Evolutionary conservation across 345 rosid species (phyloP), one percentile per base, ranked within the genome.

Genomic region (Fremontodendron californicum): DNA sequence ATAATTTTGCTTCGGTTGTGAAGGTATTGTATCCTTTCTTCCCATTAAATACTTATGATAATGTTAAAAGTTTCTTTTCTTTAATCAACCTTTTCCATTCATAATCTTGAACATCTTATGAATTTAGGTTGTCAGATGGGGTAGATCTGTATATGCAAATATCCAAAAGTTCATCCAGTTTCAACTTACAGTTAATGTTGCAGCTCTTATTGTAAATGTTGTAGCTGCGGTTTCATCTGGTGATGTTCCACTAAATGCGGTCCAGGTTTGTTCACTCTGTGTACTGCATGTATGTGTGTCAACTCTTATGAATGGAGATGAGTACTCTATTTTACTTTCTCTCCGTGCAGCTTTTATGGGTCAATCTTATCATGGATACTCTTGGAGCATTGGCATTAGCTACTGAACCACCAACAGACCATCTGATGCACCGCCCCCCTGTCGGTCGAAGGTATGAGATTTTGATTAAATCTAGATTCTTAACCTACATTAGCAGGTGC

Each of bases 321-420:
- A 13, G 31, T 57, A 13, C 11, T 35, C 21, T 33, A 48, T 62
- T 27, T 48, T 76, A 23, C 63, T 80, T 33, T 49, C 19, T 64
- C 65, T 76, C 42, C 18, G 9, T 82, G 73, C 85, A 96, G 99
- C 97, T 96, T 78, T 89, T 96, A 4, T 96, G 99, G 99, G 96
- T 96, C 74, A 96, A 96, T 81, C 97, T 96, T 79, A 96, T 96
- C 76, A 92, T 96, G 99, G 99, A 96, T 82, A 96, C 98, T 18
- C 98, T 96, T 78, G 99, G 99, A 46, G 99, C 98, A 68, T 85
- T 96, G 75, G 99, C 99, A 75, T 79, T 96, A 80, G 99, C 99
- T 71, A 96, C 99, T 3, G 99, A 96, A 85, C 98, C 98, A 66
- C 99, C 99, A 46, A 94, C 91, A 2, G 97, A 96, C 83, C 96